Conservation (phyloP, 768 basidiomycete genomes). For the Rhizopogon roseolus region DNA sequence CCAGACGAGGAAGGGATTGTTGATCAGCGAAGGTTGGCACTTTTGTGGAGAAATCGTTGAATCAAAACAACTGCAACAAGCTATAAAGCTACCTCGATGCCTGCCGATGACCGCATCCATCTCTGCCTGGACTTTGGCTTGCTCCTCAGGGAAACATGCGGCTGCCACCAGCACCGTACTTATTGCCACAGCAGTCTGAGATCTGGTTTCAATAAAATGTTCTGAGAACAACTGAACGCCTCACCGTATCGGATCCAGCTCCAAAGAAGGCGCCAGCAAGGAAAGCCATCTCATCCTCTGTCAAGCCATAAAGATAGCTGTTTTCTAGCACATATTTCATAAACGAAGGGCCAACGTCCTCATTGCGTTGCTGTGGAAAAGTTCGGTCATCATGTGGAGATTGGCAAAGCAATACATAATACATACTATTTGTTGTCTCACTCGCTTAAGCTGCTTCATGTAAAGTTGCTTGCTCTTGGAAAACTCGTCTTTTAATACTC, state of each 20-base stretch:
- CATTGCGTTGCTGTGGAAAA: neutral
- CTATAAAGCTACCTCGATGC: constrained; percentile 12
- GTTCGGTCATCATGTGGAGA: neutral
- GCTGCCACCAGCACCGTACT: constrained; percentile 46
- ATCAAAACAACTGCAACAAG: neutral
- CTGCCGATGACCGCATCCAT: constrained; percentile 46
- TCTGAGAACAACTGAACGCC: neutral
- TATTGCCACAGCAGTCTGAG: constrained; percentile 44
- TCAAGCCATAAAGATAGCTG: constrained; percentile 41
- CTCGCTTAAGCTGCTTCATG: constrained; percentile 38
- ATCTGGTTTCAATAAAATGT: neutral
- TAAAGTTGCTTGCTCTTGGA: constrained; percentile 51
- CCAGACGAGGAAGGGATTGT: constrained; percentile 28
- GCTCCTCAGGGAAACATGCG: constrained; percentile 44
- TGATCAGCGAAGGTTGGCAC: constrained; percentile 34
- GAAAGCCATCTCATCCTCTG: constrained; percentile 49
- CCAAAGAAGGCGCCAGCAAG: constrained; percentile 56
- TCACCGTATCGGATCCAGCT: constrained; percentile 51
- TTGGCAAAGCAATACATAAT: constrained; percentile 11
- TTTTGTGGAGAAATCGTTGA: constrained; percentile 3
- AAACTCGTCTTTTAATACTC: constrained; percentile 41
- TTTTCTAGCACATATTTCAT: constrained; percentile 49
- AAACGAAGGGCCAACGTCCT: constrained; percentile 28
- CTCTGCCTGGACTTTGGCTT: constrained; percentile 43
- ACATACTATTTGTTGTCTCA: constrained; percentile 39